Evolutionary conservation across 73 alveolate species (phyloP).

Genomic region (Paramecium biaurelia): DNA sequence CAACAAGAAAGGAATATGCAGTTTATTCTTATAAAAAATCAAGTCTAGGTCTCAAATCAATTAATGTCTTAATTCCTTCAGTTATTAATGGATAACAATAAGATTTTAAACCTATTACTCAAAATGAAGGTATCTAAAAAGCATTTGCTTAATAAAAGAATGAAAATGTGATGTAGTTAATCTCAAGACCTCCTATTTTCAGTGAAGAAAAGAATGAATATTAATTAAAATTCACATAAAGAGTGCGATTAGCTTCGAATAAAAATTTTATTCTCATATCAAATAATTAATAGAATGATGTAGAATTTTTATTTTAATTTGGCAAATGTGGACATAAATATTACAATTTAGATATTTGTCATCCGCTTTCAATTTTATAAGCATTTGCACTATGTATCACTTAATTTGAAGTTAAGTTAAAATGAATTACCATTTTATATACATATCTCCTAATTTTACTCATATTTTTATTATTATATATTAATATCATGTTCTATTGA

Average conservation of each 20-base stretch:
- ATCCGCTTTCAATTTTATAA: conserved; percentile 6
- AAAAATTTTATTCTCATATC: background rate
- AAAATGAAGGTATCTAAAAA: background rate
- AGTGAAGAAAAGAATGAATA: background rate
- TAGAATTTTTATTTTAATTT: background rate
- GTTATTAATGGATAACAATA: background rate
- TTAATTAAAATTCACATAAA: background rate
- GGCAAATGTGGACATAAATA: background rate
- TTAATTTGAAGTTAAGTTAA: background rate
- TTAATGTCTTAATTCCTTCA: background rate
- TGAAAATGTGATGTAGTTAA: background rate
- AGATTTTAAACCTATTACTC: background rate
- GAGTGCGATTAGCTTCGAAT: background rate
- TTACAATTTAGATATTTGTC: background rate
- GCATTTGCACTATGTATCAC: background rate
- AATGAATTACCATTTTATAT: background rate
- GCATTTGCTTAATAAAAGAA: background rate
- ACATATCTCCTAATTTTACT: background rate
- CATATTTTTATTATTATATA: background rate
- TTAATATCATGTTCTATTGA: background rate
- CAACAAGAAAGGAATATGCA: background rate
- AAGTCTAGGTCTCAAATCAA: background rate
- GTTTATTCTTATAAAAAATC: background rate
- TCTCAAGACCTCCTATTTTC: background rate
- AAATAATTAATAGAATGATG: background rate